Percentiles rank a stretch among this genome's conserved stretches.
Evolutionary conservation across 768 basidiomycete species (phyloP).

Genomic region (Lentinula boryana): DNA sequence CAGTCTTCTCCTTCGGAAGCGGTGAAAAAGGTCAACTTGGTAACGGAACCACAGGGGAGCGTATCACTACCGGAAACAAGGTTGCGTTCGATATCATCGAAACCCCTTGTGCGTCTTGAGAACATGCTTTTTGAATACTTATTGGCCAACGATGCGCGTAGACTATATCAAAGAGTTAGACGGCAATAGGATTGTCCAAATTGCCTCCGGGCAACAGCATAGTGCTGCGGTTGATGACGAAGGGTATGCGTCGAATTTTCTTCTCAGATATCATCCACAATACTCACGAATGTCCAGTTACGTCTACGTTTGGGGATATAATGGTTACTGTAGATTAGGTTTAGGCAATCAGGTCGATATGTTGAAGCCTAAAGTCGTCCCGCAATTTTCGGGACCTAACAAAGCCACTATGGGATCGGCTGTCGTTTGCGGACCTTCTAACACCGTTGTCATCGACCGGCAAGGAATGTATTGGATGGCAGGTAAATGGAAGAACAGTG

Average conservation of each 20-base stretch:
- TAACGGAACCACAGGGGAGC: constrained; percentile 90
- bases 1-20: constrained; percentile 87
- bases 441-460: constrained; percentile 77
- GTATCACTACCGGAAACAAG: constrained; percentile 82
- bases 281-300: neutral
- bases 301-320: constrained; percentile 55
- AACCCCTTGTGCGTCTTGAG: constrained; percentile 39
- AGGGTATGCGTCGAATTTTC: constrained; percentile 38
- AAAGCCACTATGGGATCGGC: constrained; percentile 46
- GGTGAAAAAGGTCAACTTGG: constrained; percentile 92
- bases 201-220: constrained; percentile 87
- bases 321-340: constrained; percentile 88
- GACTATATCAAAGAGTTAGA: constrained; percentile 50
- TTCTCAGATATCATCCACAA: neutral
- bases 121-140: neutral
- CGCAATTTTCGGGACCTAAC: constrained; percentile 79
- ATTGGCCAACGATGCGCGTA: constrained; percentile 1
- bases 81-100: constrained; percentile 74
- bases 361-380: constrained; percentile 76
- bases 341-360: constrained; percentile 80
- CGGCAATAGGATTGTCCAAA: constrained; percentile 72
- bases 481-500: constrained; percentile 93
- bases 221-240: constrained; percentile 72
- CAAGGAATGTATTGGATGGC: constrained; percentile 88
- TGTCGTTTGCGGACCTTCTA: constrained; percentile 77